A percentile compares a stretch with the other conserved stretches of the same genome.
These are phyloP conservation scores for Alternaria gaisen DNA, from an alignment of 2,329 filamentous ascomycete genomes.

Conservation along the genomic window DNA sequence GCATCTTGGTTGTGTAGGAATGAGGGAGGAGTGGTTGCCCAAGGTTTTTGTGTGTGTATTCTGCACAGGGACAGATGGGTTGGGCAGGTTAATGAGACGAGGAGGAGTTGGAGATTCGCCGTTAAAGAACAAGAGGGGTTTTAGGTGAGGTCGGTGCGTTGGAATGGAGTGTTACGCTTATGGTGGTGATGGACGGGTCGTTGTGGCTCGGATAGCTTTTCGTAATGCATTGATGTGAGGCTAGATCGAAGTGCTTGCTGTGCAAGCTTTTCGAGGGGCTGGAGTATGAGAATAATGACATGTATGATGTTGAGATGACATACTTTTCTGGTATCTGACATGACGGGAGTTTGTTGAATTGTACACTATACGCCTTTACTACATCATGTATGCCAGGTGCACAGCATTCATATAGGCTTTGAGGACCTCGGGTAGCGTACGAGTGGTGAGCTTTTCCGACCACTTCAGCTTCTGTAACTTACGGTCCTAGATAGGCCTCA, in stretches of 20 bases:
- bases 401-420: too few relatives aligned
- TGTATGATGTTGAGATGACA: not conserved
- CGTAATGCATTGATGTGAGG: not conserved
- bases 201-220: too few relatives aligned
- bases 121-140: not conserved
- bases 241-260: not conserved
- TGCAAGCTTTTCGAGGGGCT: not conserved
- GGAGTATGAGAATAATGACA: not conserved
- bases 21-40: constrained; percentile 59
- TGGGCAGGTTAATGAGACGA: not conserved
- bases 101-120: not conserved
- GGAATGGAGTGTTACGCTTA: not conserved
- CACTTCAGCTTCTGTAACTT: too few relatives aligned
- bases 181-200: not conserved
- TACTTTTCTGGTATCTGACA: not conserved
- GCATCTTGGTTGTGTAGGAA: constrained; percentile 66
- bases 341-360: not conserved
- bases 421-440: too few relatives aligned
- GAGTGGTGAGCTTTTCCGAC: too few relatives aligned
- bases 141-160: not conserved
- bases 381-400: too few relatives aligned
- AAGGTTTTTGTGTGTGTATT: constrained; percentile 53
- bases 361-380: not conserved
- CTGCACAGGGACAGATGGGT: constrained; percentile 43
- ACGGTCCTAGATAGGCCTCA: too few relatives aligned